A percentile compares a stretch with the other conserved stretches of the same genome.
phyloP scores from a whole-genome alignment of 176 grass and related monocot species.

The Avena insularis region DNA sequence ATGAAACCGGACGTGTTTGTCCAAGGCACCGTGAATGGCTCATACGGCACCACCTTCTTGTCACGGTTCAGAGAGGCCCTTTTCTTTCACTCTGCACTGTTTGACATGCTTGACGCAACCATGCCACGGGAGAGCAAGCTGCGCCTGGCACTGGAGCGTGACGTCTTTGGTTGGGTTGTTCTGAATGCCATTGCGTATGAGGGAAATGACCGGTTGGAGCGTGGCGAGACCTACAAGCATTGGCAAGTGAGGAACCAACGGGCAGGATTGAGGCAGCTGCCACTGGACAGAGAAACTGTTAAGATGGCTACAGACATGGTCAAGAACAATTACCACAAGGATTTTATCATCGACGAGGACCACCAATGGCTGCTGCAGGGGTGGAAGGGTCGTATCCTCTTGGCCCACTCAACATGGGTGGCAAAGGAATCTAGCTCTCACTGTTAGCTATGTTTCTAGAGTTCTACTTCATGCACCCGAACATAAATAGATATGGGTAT shows the following conservation, averaged over 20 bases:
- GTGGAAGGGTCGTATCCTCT: slow-evolving; percentile 60
- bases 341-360: slow-evolving; percentile 55
- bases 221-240: slow-evolving; percentile 60
- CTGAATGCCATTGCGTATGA: slow-evolving; percentile 55
- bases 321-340: slow-evolving; percentile 47
- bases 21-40: slow-evolving; percentile 48
- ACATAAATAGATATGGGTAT: background rate
- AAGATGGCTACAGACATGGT: slow-evolving; percentile 43
- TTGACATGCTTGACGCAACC: slow-evolving; percentile 62
- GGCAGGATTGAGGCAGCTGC: slow-evolving; percentile 52
- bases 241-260: slow-evolving; percentile 55
- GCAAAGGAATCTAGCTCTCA: background rate
- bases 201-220: slow-evolving; percentile 53
- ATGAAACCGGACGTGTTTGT: slow-evolving; percentile 51
- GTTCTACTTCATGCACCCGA: background rate
- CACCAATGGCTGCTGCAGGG: slow-evolving; percentile 59
- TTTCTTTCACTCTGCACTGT: slow-evolving; percentile 49
- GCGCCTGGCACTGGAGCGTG: slow-evolving; percentile 44
- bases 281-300: slow-evolving; percentile 38
- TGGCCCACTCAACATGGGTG: slow-evolving; percentile 52
- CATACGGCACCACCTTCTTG: slow-evolving; percentile 50
- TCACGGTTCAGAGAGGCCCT: slow-evolving; percentile 54
- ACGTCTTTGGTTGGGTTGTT: slow-evolving; percentile 44
- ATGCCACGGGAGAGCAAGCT: slow-evolving; percentile 51
- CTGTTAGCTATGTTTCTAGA: background rate